Evolutionary conservation across 805 yeast genomes (phyloP).

Genomic region (Schwanniomyces yamadae): DNA sequence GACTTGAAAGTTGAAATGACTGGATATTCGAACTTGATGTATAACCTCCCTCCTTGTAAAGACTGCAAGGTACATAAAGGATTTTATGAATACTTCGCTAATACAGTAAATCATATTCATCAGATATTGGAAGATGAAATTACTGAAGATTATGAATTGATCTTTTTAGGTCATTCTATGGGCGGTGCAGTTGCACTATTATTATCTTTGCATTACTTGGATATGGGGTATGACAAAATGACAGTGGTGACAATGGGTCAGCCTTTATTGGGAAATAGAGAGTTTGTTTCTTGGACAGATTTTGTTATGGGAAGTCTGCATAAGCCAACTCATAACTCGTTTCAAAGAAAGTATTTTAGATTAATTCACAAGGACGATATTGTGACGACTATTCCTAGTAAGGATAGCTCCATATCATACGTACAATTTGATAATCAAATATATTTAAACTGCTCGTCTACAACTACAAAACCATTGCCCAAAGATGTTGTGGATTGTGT

Average conservation of each 20-base stretch:
- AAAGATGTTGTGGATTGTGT: constrained; percentile 35
- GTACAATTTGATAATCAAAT: constrained; percentile 38
- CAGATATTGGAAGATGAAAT: constrained; percentile 20
- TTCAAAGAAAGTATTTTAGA: constrained; percentile 21
- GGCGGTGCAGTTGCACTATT: constrained; percentile 44
- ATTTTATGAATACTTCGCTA: constrained; percentile 28
- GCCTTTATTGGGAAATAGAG: constrained; percentile 41
- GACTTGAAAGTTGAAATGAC: constrained; percentile 40
- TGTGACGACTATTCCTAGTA: constrained; percentile 30
- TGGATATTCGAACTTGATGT: constrained; percentile 21
- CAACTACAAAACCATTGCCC: constrained; percentile 20
- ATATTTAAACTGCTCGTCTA: constrained; percentile 32
- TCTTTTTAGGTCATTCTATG: constrained; percentile 33
- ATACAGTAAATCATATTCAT: constrained; percentile 27
- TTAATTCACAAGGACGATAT: constrained; percentile 26
- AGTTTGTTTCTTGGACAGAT: constrained; percentile 39
- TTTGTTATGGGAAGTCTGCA: constrained; percentile 27
- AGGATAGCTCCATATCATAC: constrained; percentile 20
- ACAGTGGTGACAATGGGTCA: constrained; percentile 44
- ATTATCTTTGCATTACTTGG: constrained; percentile 34
- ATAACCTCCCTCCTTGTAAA: constrained; percentile 23
- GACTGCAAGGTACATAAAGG: constrained; percentile 42
- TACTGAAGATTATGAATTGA: constrained; percentile 20
- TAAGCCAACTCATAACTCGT: constrained; percentile 18
- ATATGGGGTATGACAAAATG: constrained; percentile 29